phyloP scores from a whole-genome alignment of 495 filamentous ascomycete genomes.

The Penicillium flavigenum region DNA sequence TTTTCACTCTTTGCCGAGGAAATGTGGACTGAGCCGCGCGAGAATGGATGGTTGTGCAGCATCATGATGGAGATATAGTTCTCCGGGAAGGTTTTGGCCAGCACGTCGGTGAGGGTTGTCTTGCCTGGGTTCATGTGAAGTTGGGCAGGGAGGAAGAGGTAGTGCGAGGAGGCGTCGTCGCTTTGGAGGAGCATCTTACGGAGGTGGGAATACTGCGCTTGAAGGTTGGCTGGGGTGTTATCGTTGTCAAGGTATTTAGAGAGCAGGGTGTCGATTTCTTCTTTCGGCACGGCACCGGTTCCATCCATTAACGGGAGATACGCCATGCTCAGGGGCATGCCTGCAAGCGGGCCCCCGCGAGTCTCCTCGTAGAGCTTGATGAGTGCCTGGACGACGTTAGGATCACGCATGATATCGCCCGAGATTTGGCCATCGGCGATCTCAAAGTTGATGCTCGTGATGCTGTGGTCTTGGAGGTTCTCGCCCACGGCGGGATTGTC shows the following conservation, averaged over 20 bases:
- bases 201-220: conserved; percentile 29
- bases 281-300: conserved; percentile 28
- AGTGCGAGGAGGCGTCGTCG: conserved; percentile 35
- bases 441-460: conserved; percentile 36
- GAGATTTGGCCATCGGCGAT: conserved; percentile 41
- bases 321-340: conserved; percentile 39
- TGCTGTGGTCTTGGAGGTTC: conserved; percentile 46
- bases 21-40: conserved; percentile 19
- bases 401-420: conserved; percentile 44
- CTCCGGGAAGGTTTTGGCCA: conserved; percentile 15
- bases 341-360: conserved; percentile 36
- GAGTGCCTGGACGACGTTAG: conserved; percentile 33
- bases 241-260: conserved; percentile 22
- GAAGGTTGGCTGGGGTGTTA: conserved; percentile 13
- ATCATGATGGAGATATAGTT: conserved; percentile 20
- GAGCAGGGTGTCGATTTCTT: conserved; percentile 30
- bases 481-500: conserved; percentile 44
- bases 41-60: conserved; percentile 22
- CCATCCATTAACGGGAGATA: conserved; percentile 44
- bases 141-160: conserved; percentile 40
- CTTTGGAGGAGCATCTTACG: conserved; percentile 31
- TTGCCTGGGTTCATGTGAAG: conserved; percentile 32
- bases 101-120: conserved; percentile 32
- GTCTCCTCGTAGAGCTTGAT: conserved; percentile 38
- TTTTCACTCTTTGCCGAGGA: conserved; percentile 11